Conservation (phyloP, 2,329 filamentous ascomycete species). For the Drechslerella coelobrocha region DNA sequence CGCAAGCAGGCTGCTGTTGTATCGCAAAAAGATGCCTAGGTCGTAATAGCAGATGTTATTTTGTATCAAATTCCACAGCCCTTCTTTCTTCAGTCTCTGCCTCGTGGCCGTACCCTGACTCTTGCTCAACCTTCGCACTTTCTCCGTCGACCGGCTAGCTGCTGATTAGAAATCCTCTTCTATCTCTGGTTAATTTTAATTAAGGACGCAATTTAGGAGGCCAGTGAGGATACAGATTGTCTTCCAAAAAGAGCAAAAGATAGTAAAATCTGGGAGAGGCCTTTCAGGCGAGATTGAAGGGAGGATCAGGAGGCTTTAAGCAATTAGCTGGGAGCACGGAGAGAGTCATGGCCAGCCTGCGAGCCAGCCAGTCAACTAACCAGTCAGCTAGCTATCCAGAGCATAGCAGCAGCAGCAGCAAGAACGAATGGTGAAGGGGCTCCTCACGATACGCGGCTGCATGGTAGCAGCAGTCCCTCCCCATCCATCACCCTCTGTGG, state of each 20-base stretch:
- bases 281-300: constrained; percentile 39
- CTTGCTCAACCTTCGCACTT: constrained; percentile 24
- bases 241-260: constrained; percentile 31
- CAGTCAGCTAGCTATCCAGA: neutral
- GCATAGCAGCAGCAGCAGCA: neutral
- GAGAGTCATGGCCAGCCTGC: constrained; percentile 1
- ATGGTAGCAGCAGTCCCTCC: constrained; percentile 20
- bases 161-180: neutral
- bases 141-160: constrained; percentile 19
- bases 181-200: neutral
- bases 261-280: constrained; percentile 32
- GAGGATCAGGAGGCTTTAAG: constrained; percentile 49
- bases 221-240: constrained; percentile 9
- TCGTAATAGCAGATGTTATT: neutral
- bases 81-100: no score
- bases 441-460: constrained; percentile 10
- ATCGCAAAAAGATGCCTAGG: no score
- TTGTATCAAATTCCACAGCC: constrained; percentile 27
- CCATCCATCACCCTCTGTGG: constrained; percentile 14
- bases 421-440: neutral
- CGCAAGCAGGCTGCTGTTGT: constrained; percentile 22
- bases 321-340: neutral
- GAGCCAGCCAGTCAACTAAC: neutral
- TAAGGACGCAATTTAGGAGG: constrained; percentile 20
- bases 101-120: no score